phyloP scores from a whole-genome alignment of 768 basidiomycete genomes.

The Podaxis sp. region DNA sequence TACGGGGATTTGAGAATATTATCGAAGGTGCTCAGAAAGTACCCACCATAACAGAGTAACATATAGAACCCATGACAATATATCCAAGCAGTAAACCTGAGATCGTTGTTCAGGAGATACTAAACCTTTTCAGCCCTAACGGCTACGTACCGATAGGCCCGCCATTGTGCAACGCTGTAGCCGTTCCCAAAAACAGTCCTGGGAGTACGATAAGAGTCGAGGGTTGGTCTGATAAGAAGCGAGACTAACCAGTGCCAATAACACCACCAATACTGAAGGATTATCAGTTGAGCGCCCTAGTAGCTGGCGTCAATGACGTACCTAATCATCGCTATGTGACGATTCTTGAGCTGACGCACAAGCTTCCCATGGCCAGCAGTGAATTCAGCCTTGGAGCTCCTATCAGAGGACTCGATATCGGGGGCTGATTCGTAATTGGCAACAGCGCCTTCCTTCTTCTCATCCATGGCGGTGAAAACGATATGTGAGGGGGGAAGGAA shows the following conservation, averaged over 20 bases:
- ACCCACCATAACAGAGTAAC: slow-evolving; percentile 69
- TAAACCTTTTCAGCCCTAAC: neutral
- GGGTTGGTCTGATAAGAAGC: neutral
- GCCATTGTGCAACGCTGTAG: slow-evolving; percentile 44
- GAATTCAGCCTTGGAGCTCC: neutral
- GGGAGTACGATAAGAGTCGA: slow-evolving; percentile 17
- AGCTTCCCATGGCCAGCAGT: slow-evolving; percentile 29
- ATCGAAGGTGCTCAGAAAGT: neutral
- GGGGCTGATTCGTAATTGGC: neutral
- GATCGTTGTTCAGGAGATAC: neutral
- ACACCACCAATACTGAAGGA: slow-evolving; percentile 58
- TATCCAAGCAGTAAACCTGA: slow-evolving; percentile 73
- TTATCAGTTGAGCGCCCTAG: slow-evolving; percentile 2
- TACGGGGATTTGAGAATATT: slow-evolving; percentile 23
- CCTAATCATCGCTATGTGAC: slow-evolving; percentile 86
- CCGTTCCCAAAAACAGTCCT: slow-evolving; percentile 74
- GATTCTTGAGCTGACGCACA: slow-evolving; percentile 67
- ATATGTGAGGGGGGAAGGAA: neutral
- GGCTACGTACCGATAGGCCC: slow-evolving; percentile 63
- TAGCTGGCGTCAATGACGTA: slow-evolving; percentile 13
- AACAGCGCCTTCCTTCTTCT: slow-evolving; percentile 3
- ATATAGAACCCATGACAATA: slow-evolving; percentile 60
- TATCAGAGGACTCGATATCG: slow-evolving; percentile 8
- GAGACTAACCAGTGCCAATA: slow-evolving; percentile 53
- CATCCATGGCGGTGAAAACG: slow-evolving; percentile 4